Percentiles rank a stretch among this genome's conserved stretches.
Evolutionary conservation across 2,329 filamentous ascomycete species (phyloP).

Genomic region (Penicillium sp.): DNA sequence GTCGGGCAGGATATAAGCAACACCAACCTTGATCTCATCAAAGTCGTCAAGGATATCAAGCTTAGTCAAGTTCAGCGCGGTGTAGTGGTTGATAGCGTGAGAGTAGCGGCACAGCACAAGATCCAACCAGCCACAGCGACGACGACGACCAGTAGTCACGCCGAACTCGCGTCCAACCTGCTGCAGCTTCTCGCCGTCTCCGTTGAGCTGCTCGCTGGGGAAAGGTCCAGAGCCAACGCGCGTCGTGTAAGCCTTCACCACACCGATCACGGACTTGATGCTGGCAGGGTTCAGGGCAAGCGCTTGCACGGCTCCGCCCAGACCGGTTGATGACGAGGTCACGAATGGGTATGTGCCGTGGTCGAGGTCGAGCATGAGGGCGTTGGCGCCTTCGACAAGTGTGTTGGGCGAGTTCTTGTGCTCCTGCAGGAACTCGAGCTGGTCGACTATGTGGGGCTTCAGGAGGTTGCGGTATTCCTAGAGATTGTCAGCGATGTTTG

Average conservation of each 20-base stretch:
- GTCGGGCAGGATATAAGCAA: conserved; percentile 52
- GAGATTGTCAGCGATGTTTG: neutral
- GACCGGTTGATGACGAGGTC: conserved; percentile 47
- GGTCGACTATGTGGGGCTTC: conserved; percentile 40
- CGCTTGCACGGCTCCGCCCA: conserved; percentile 54
- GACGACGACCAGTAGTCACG: conserved; percentile 59
- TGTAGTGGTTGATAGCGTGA: conserved; percentile 53
- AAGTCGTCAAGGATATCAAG: conserved; percentile 64
- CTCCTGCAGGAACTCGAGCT: conserved; percentile 53
- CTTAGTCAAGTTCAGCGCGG: conserved; percentile 61
- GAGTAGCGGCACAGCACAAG: conserved; percentile 63
- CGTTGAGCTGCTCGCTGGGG: conserved; percentile 60
- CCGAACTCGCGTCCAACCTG: conserved; percentile 54
- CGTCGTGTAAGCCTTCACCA: conserved; percentile 65
- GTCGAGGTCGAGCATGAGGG: conserved; percentile 59
- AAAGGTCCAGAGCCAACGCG: conserved; percentile 60
- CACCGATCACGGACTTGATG: conserved; percentile 58
- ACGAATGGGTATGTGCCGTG: conserved; percentile 53
- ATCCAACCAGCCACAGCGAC: conserved; percentile 65
- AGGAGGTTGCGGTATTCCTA: conserved; percentile 39
- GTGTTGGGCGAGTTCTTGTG: conserved; percentile 55
- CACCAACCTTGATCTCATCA: conserved; percentile 60
- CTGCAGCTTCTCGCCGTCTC: conserved; percentile 56
- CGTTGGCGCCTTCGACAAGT: conserved; percentile 62
- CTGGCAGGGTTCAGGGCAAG: conserved; percentile 57